phyloP scores from a whole-genome alignment of 805 yeast genomes.

The Yarrowia sp. region DNA sequence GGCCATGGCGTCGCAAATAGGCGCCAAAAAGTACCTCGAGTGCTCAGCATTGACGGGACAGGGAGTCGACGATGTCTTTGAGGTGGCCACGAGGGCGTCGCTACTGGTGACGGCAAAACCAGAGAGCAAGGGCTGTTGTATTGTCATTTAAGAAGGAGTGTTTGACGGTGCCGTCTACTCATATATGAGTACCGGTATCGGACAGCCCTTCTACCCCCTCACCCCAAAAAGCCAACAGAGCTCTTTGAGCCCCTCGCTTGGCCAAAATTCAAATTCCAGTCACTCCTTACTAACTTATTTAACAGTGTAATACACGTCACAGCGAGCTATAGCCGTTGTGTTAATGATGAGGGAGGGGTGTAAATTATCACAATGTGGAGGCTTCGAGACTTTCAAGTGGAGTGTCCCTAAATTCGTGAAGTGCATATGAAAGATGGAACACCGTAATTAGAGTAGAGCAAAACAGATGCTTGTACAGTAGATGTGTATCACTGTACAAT shows the following conservation, averaged over 20 bases:
- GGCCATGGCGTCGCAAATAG: constrained; percentile 74
- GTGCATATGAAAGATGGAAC: too few relatives aligned
- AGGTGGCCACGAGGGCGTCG: constrained; percentile 86
- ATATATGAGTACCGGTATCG: neutral
- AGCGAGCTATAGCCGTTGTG: too few relatives aligned
- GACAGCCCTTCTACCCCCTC: too few relatives aligned
- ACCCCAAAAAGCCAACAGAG: neutral
- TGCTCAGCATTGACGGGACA: constrained; percentile 93
- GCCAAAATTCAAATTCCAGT: constrained; percentile 17
- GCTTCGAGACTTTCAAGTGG: too few relatives aligned
- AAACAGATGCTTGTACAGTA: too few relatives aligned
- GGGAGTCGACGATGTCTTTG: constrained; percentile 93
- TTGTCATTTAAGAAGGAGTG: constrained; percentile 1
- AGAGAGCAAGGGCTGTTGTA: constrained; percentile 25
- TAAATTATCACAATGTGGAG: too few relatives aligned
- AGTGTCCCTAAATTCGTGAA: too few relatives aligned
- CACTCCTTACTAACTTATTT: constrained; percentile 37
- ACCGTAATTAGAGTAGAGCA: too few relatives aligned
- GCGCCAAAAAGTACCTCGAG: constrained; percentile 83
- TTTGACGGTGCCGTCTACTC: too few relatives aligned
- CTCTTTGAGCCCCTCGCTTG: neutral
- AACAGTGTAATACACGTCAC: neutral
- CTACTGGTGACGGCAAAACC: constrained; percentile 51
- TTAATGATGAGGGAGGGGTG: too few relatives aligned
- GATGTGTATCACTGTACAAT: too few relatives aligned